phyloP scores from a whole-genome alignment of 257 asterid species.

The Solanum clarkiae region DNA sequence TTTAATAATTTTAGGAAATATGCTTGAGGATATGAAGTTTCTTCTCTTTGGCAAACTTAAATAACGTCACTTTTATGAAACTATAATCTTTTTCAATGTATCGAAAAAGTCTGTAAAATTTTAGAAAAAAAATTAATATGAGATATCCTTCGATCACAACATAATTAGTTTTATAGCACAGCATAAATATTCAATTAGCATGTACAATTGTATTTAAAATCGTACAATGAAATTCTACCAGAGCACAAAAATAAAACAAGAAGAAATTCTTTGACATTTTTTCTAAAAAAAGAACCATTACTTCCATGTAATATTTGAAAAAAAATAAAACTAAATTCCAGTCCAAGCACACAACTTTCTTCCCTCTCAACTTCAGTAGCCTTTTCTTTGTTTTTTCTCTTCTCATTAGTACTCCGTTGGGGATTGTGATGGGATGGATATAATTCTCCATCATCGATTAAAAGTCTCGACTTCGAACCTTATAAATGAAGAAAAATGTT shows the following conservation, averaged over 20 bases:
- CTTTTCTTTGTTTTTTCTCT: neutral
- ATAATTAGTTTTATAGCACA: neutral
- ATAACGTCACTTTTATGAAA: too few species aligned
- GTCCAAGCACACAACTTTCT: neutral
- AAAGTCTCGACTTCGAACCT: neutral
- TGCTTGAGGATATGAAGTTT: too few species aligned
- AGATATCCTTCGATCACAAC: neutral
- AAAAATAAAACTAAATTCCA: too few species aligned
- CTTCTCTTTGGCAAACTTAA: too few species aligned
- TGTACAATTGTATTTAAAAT: neutral
- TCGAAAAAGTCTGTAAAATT: too few species aligned
- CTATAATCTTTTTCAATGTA: too few species aligned
- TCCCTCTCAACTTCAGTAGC: neutral
- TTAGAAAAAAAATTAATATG: neutral
- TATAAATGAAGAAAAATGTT: neutral
- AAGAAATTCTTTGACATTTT: too few species aligned
- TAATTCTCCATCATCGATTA: neutral
- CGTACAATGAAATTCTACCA: neutral
- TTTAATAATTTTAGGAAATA: too few species aligned
- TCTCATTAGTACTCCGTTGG: neutral
- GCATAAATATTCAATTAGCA: neutral
- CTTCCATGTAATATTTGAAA: too few species aligned
- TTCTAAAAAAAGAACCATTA: neutral
- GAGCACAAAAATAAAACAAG: neutral
- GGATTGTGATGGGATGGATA: neutral